Base-by-base conservation (phyloP, 192 early-diverging fungal species). In the Umbelopsis sp. region DNA sequence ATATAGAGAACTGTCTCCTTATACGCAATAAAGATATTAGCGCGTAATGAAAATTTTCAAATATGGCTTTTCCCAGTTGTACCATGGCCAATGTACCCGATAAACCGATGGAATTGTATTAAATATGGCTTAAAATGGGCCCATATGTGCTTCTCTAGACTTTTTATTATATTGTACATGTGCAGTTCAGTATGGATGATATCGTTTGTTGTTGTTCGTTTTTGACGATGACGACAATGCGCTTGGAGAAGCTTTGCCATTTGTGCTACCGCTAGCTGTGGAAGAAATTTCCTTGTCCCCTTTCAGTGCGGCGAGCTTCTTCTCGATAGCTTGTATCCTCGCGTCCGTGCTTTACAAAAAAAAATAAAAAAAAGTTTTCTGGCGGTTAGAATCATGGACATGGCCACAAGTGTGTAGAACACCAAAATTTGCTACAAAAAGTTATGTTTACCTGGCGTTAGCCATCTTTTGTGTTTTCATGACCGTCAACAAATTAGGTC, bases 281-380 rank as follows among this genome's bases (percentile, higher is more conserved):
- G 55, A 61, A 35, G 55, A 61, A n/a, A 10, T 16, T 61, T 61
- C 55, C 35, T 30, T 61, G 30, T 12, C 27, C 11, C 55, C 25
- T 82, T n/a, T 64, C 5, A 87, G 41, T 33, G 71, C 68, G 2
- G 85, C 84, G 21, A 91, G 69, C 66, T 91, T 91, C n/a, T 81
- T 78, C 69, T 91, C 90, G 46, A 91, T 80, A 0, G 90, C 89
- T 15, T 73, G 76, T 53, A 91, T 91, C 72, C 88, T 91, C 53
- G 87, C 75, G 23, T 90, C 73, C n/a, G 83, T 89, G 51, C 82
- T 86, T 30, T 53, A 2, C 18, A 46, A 45, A 37, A 53, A 64
- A 46, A 49, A 30, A n/a, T n/a, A n/a, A 48, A 67, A 77, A 25
- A 22, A 15, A 45, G 45, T 9, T 33, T 25, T 66, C 37, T 44